phyloP scores from a whole-genome alignment of 2,329 filamentous ascomycete species.

The Talaromyces amestolkiae region DNA sequence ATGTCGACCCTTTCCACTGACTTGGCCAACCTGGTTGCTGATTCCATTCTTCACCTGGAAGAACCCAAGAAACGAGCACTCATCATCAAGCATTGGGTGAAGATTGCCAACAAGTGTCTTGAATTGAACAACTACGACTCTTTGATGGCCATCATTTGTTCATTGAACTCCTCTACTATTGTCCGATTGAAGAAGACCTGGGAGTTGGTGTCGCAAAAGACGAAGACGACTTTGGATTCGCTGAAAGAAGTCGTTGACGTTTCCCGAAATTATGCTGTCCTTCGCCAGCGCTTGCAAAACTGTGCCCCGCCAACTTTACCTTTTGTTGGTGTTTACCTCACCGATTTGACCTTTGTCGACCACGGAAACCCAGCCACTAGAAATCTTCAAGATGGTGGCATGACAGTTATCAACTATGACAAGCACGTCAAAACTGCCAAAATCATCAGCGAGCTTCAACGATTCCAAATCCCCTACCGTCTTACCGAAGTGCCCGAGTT shows the following conservation, averaged over 20 bases:
- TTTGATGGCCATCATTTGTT: constrained; percentile 95
- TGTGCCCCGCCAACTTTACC: constrained; percentile 90
- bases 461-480: constrained; percentile 91
- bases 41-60: constrained; percentile 83
- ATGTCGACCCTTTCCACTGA: constrained; percentile 94
- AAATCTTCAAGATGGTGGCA: constrained; percentile 66
- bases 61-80: constrained; percentile 88
- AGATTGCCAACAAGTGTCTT: constrained; percentile 80
- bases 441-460: constrained; percentile 91
- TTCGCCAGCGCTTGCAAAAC: constrained; percentile 78
- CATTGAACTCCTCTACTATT: constrained; percentile 87
- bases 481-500: constrained; percentile 80
- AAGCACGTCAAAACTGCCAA: constrained; percentile 93
- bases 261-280: constrained; percentile 82
- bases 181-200: constrained; percentile 84
- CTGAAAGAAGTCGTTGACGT: constrained; percentile 85
- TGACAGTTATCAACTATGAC: constrained; percentile 93
- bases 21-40: constrained; percentile 85
- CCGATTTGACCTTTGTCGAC: constrained; percentile 92
- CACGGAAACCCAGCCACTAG: constrained; percentile 87
- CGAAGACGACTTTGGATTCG: constrained; percentile 72
- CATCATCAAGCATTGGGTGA: constrained; percentile 97
- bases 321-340: constrained; percentile 94
- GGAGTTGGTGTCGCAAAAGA: constrained; percentile 82
- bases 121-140: constrained; percentile 95